Conservation (phyloP, 139 green algal genomes). For the Spirogloea muscicola region DNA sequence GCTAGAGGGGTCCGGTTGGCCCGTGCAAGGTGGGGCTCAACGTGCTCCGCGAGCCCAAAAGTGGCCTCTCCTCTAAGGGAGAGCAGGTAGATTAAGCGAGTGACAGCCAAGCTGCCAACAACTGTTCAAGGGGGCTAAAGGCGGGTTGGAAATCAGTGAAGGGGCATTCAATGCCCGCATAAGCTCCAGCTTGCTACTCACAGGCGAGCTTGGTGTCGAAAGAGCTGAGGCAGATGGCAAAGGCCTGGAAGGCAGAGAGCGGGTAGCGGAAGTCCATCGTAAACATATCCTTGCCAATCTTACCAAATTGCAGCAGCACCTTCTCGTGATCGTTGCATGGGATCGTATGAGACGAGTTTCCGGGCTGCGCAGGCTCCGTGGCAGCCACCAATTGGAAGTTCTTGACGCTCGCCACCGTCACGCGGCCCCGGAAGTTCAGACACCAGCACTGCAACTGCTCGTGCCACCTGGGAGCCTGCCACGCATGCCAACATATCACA, state of each 20-base stretch:
- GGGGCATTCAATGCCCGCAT: too few species aligned
- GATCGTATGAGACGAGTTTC: neutral
- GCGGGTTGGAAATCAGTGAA: too few species aligned
- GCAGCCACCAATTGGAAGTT: slow-evolving; percentile 91
- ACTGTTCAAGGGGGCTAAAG: too few species aligned
- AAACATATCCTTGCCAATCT: slow-evolving; percentile 78
- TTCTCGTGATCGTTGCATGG: too few species aligned
- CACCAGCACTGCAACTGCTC: slow-evolving; percentile 84
- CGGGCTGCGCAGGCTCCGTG: slow-evolving; percentile 17
- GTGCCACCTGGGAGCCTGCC: slow-evolving; percentile 87
- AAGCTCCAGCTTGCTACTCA: too few species aligned
- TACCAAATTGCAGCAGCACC: slow-evolving; percentile 57
- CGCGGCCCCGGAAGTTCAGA: slow-evolving; percentile 95
- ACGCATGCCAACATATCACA: slow-evolving; percentile 48
- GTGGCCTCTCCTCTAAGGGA: too few species aligned
- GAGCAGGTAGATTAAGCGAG: too few species aligned
- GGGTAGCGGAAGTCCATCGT: slow-evolving; percentile 86
- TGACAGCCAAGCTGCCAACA: too few species aligned
- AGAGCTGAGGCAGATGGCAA: slow-evolving; percentile 82
- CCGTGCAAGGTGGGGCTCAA: too few species aligned
- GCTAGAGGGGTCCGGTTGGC: too few species aligned
- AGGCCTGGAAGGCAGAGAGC: slow-evolving; percentile 67
- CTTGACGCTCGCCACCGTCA: slow-evolving; percentile 96
- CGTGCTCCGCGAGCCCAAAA: too few species aligned
- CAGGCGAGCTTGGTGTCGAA: slow-evolving; percentile 89